Base-by-base conservation (phyloP, 1,139 yeast genomes). In the Blastobotrys capitulatus region DNA sequence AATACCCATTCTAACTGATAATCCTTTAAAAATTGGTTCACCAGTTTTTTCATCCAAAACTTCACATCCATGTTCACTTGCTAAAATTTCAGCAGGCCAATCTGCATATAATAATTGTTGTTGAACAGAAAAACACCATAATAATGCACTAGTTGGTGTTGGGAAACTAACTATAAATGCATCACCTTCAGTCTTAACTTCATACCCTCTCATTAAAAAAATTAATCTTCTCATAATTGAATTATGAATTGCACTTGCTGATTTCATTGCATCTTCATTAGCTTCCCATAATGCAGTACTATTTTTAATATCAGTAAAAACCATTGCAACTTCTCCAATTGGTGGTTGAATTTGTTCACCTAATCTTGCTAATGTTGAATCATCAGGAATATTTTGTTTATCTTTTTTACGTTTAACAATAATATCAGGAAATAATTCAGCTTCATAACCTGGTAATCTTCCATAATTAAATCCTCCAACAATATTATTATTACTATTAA, bases 121-220 rank as follows among this genome's bases (percentile, higher is more conserved):
- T 65, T 94, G 99, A 12, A 90, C 96, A 48, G 86, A 83, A 65
- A 90, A 82, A 72, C 97, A 89, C 98, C 98, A 94, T 42, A 88
- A 73, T 50, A 94, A 71, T 0, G 97, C 97, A 20, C 94, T 77
- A 0, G 94, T 80, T 0, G 96, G 94, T 0, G 96, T 84, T 1
- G 97, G 96, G 68, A 92, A 92, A 6, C 97, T 87, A n/a, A 92
- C 97, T 87, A 92, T 90, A 60, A 92, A 92, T 0, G 98, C 96
- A 72, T 92, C 99, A 62, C 99, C 99, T 80, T 94, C 99, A 1
- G 97, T 94, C 67, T 92, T 92, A 32, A 92, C 98, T 67, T 92
- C 99, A 63, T 92, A 92, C 2, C 98, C 98, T 39, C 97, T 97
- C 60, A 87, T 88, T 45, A 90, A 83, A 57, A 97, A 79, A 57